Base-by-base conservation (phyloP, 1,284 basidiomycete genomes). In the Ganoderma resinaceum region DNA sequence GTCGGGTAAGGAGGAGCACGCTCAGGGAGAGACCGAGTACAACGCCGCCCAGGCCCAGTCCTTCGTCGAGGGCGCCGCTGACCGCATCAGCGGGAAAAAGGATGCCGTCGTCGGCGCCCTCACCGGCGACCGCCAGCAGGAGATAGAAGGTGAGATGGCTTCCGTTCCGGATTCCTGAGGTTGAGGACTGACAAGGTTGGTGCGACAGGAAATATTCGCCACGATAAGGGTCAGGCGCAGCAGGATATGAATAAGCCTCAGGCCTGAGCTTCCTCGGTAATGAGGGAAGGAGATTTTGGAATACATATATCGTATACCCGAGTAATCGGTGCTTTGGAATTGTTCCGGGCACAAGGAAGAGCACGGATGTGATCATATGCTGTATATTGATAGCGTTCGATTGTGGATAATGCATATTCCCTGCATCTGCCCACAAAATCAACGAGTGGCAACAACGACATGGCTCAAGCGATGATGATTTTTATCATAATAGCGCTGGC, bases 1-100 rank as follows among this genome's bases (percentile, higher is more conserved):
- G 70, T 80, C 87, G 42, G 91, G 91, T n/a, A 87, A 87, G 70
- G 82, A 93, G 70, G 89, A 91, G 75, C 92, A 93, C 75, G 82
- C 83, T 53, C 77, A 82, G 67, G 92, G 92, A 61, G 91, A 93
- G 78, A 82, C 83, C 12, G 89, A 91, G 74, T 82, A 85, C 76
- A 85, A 86, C 18, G 85, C 85, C 40, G 87, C 87, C 0, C 85
- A 88, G 72, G 83, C 84, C 23, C 80, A 89, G 74, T 85, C 83
- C 9, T 89, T 83, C 70, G 85, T 80, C 33, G 86, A 93, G 72
- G 92, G 92, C 43, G 79, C 82, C 2, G 65, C 80, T 4, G 91
- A 93, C 77, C 86, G 87, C 64, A 42, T 89, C 29, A 78, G 78
- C 37, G 93, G 92, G 68, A 92, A 92, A 82, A 88, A 87, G 72